Evolutionary conservation across 495 filamentous ascomycete species (phyloP).

Genomic region (Talaromyces nanjingensis): DNA sequence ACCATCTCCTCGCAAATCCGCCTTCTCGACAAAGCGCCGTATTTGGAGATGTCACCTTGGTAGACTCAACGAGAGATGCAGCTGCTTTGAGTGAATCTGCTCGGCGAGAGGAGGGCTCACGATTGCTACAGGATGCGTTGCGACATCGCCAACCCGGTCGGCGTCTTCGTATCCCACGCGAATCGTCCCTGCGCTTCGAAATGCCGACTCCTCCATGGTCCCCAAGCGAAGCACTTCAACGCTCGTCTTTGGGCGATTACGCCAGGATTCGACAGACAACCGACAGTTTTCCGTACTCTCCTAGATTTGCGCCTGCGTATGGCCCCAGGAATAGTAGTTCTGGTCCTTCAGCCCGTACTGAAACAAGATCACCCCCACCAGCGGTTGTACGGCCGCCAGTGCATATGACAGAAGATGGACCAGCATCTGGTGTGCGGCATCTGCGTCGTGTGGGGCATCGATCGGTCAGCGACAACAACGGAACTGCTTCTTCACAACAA

Average conservation of each 20-base stretch:
- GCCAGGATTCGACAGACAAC: conserved; percentile 12
- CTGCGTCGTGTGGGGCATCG: conserved; percentile 22
- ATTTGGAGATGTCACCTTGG: neutral
- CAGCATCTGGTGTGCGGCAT: conserved; percentile 11
- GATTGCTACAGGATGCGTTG: conserved; percentile 22
- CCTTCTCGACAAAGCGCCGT: neutral
- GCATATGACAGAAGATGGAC: conserved; percentile 3
- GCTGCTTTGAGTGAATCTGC: conserved; percentile 6
- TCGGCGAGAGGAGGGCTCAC: conserved; percentile 31
- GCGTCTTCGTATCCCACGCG: conserved; percentile 28
- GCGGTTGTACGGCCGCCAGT: conserved; percentile 12
- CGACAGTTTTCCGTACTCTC: conserved; percentile 28
- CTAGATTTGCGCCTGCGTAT: conserved; percentile 41
- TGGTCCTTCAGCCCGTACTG: conserved; percentile 16
- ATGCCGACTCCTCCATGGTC: conserved; percentile 21
- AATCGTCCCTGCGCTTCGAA: conserved; percentile 15
- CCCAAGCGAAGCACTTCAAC: conserved; percentile 20
- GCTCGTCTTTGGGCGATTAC: conserved; percentile 16
- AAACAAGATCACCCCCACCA: conserved; percentile 19
- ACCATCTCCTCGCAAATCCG: neutral
- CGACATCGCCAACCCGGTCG: conserved; percentile 25
- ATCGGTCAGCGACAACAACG: conserved; percentile 16
- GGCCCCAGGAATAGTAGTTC: conserved; percentile 23
- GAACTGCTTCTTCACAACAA: conserved; percentile 12
- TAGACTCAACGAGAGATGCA: neutral